Base-by-base conservation (phyloP, 495 filamentous ascomycete species). In the Staphylotrichum tortipilum region DNA sequence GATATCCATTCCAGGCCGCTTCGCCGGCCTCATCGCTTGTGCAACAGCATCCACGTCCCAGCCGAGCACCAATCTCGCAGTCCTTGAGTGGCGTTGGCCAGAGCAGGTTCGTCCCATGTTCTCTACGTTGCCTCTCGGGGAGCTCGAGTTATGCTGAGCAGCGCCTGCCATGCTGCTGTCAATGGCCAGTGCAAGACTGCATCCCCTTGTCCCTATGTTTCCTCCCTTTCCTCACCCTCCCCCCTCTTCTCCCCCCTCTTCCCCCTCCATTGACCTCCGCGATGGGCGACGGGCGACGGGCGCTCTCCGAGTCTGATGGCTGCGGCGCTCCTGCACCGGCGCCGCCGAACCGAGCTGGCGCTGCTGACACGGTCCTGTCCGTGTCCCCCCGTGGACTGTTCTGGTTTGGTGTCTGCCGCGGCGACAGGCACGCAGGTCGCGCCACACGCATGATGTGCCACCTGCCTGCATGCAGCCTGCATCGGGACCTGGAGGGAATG, bases 11-110 rank as follows among this genome's bases (percentile, higher is more conserved):
- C 26, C n/a, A 3, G 2, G 7, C 15, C 21, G 4, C 15, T 19
- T 10, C 15, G 14, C 6, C 40, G 40, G n/a, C 40, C 12, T 18
- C 14, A n/a, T 26, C 37, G 45, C 18, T 30, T 29, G 45, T 48
- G 26, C 45, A 38, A 48, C 45, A 38, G 23, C 45, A 48, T 12
- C 34, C 45, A 17, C 24, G 15, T 26, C 7, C 45, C 34, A 21
- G 35, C 34, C 45, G 34, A 30, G 14, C 15, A 15, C 26, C 45
- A 48, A 48, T 48, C 34, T 48, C 35, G 19, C 34, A 15, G 24
- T 39, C 14, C 17, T 21, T 48, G 45, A 30, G 45, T 39, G 45
- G 45, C 45, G 45, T 39, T n/a, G 33, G 33, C 11, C 14, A n/a
- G 23, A 7, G 12, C 33, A 46, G 44, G 44, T 46, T 21, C 22